Conservation (phyloP, 352 stramenopile genomes). For the Phytophthora pluvialis region DNA sequence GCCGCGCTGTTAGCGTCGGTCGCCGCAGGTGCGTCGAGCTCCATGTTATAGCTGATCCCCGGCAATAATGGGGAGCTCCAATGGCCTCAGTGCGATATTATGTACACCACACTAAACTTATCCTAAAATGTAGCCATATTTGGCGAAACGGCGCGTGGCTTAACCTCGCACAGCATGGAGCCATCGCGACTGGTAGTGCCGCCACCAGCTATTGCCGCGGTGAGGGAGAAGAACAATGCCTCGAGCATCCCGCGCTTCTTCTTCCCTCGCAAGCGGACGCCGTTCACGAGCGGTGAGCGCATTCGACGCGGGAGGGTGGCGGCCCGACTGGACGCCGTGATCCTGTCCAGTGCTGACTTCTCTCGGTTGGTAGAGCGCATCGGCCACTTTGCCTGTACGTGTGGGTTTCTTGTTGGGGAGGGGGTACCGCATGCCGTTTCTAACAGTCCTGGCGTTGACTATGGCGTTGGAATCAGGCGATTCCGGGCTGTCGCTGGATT, state of each 20-base stretch:
- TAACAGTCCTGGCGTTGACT: background rate
- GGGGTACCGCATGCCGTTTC: background rate
- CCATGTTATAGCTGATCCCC: constrained; percentile 29
- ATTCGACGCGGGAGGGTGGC: constrained; percentile 21
- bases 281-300: constrained; percentile 35
- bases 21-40: constrained; percentile 14
- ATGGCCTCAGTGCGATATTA: constrained; percentile 7
- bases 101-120: constrained; percentile 4
- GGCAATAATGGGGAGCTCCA: constrained; percentile 15
- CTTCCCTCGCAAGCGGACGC: constrained; percentile 37
- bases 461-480: constrained; percentile 6
- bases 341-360: constrained; percentile 29
- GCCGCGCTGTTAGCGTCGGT: background rate
- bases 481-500: background rate
- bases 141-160: constrained; percentile 16
- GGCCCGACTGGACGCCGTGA: constrained; percentile 23
- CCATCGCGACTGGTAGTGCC: background rate
- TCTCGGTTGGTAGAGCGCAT: constrained; percentile 23
- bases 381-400: constrained; percentile 30
- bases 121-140: constrained; percentile 27
- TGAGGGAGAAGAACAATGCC: background rate
- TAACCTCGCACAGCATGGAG: constrained; percentile 1
- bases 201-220: background rate
- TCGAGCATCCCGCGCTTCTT: constrained; percentile 59
- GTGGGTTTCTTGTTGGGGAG: background rate